Evolutionary conservation across 75 land plant genomes (phyloP), one percentile per base, ranked within the genome.

Genomic region (Azolla pinnata): DNA sequence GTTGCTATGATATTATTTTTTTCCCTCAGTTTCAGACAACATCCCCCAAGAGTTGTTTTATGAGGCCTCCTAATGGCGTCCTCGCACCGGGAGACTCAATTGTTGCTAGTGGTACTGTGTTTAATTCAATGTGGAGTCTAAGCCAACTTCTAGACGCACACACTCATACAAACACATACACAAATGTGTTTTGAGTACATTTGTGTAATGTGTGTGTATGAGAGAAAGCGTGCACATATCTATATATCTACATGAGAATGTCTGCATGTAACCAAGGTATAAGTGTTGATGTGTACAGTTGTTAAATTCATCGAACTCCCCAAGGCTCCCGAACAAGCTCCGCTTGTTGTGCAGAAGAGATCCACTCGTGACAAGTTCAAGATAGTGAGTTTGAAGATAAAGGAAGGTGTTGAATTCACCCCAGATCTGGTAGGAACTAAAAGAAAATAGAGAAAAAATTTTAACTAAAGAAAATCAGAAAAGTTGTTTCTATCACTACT

Each of bases 361-460:
- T 84, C 68, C 56, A 68, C 74, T 79, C 88, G 71, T 54, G 97
- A 85, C 33, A 92, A 92, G 66, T 92, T 92, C 60, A 88, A 88
- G 60, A 92, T 92, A 42, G 78, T 92, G 67, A 92, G 96, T 61
- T 61, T 92, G 67, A 80, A 90, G 53, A 96, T 92, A 64, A 81
- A 92, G 58, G 73, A 59, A 45, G 80, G 69, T 27, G 75, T 77
- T 48, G 97, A 92, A 5, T 92, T 83, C 60, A 78, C 79, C 2
- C 96, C 97, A 28, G 97, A 92, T 44, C 54, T 92, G 90, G 97
- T 92, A 54, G 27, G 67, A 90, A 93, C 87, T 90, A 75, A 93
- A 87, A 46, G 97, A 90, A 64, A 85, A 87, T 25, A 87, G 69
- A 59, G 83, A 87, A n/a, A n/a, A n/a, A n/a, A n/a, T n/a, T n/a